phyloP scores from a whole-genome alignment of 129 eudicot species.

The Gnaphalium uliginosum region DNA sequence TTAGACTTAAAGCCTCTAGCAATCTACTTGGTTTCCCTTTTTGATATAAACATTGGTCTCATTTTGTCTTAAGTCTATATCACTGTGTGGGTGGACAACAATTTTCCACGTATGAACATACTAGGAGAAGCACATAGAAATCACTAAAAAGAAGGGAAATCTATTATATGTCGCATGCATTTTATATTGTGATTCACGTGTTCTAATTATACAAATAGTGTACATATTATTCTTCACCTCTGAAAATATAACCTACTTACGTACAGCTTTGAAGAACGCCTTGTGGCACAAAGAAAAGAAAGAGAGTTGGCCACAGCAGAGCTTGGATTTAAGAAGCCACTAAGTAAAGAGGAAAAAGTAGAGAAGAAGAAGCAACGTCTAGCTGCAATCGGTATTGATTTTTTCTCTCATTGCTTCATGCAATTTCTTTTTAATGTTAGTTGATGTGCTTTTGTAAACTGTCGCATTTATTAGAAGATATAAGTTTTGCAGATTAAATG shows the following conservation, averaged over 20 bases:
- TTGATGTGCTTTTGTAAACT: slow-evolving; percentile 11
- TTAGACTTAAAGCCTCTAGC: slow-evolving; percentile 22
- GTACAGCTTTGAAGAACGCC: slow-evolving; percentile 95
- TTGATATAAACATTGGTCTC: slow-evolving; percentile 15
- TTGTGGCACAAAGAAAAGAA: slow-evolving; percentile 84
- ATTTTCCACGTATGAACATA: not conserved
- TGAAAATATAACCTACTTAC: slow-evolving; percentile 11
- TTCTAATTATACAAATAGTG: not conserved
- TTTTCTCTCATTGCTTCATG: slow-evolving; percentile 16
- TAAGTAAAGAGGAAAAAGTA: slow-evolving; percentile 81
- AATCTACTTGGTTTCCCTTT: not conserved
- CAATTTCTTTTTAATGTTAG: slow-evolving; percentile 13
- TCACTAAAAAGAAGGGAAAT: not conserved
- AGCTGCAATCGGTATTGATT: slow-evolving; percentile 86
- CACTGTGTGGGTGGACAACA: not conserved
- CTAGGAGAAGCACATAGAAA: not conserved
- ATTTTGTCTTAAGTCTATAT: not conserved
- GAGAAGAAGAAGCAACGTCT: slow-evolving; percentile 86
- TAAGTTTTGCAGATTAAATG: slow-evolving; percentile 9
- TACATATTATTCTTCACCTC: not conserved
- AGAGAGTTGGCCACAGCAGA: slow-evolving; percentile 70
- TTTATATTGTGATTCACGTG: not conserved
- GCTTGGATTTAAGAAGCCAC: slow-evolving; percentile 81
- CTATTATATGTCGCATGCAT: not conserved
- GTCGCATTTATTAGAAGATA: not conserved